phyloP scores from a whole-genome alignment of 1,139 yeast genomes.

The Hyphopichia wangnamkhiaoensis region DNA sequence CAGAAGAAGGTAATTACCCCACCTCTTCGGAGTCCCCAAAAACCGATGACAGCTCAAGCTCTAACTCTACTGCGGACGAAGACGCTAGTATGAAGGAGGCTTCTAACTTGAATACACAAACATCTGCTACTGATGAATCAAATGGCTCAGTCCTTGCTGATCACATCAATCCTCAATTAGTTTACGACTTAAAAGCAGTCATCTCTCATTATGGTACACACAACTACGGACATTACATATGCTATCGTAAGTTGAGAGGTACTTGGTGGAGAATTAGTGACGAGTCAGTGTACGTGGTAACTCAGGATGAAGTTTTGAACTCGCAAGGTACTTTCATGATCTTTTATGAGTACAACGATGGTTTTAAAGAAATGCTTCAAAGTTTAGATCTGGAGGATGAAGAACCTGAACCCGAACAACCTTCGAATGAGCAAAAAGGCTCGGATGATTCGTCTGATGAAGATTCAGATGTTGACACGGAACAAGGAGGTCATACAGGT shows the following conservation, averaged over 20 bases:
- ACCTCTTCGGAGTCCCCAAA: conserved; percentile 7
- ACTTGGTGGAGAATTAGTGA: conserved; percentile 96
- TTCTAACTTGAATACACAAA: not conserved
- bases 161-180: conserved; percentile 34
- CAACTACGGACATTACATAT: conserved; percentile 92
- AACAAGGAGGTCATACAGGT: not conserved
- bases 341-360: conserved; percentile 67
- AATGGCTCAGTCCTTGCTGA: not conserved
- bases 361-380: conserved; percentile 32
- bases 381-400: conserved; percentile 36
- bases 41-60: conserved; percentile 4
- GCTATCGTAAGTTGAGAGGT: conserved; percentile 77
- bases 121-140: conserved; percentile 12
- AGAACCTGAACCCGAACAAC: conserved; percentile 28
- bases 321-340: conserved; percentile 92
- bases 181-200: conserved; percentile 76
- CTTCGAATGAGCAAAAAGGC: conserved; percentile 7
- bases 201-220: conserved; percentile 93
- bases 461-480: conserved; percentile 5
- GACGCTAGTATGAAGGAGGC: not conserved
- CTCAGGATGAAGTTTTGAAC: conserved; percentile 73
- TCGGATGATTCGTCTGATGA: conserved; percentile 6
- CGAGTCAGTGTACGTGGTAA: conserved; percentile 78
- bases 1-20: not conserved
- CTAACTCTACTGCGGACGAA: conserved; percentile 11